Evolutionary conservation across 2,329 filamentous ascomycete species (phyloP), one percentile per base, ranked within the genome.

Genomic region (Catunica adiposa): DNA sequence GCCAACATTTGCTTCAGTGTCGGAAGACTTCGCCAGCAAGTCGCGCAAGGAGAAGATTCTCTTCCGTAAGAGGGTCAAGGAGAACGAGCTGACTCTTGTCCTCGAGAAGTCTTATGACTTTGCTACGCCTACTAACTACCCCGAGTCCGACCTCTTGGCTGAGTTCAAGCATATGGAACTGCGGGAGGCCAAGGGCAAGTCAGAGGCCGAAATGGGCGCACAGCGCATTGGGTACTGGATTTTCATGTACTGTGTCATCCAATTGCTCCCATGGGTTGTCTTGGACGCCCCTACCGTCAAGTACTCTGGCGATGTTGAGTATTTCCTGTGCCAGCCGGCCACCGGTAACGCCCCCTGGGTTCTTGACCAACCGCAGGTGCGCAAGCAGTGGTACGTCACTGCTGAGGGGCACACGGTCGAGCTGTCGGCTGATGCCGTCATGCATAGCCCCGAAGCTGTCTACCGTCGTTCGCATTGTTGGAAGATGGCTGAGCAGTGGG

Each of bases 31-130:
- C 64, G 69, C 76, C 59, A 74, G 75, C 1, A 73, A 87, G 31
- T 77, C 86, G 20, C 66, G 78, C 1, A 90, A 88, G 68, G 84
- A 88, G 62, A 84, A 90, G 64, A 71, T 75, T 34, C 88, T 86
- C 64, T 77, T 86, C 55, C 77, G 82, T 59, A 77, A 76, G 69
- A 84, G 80, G 63, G 71, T 96, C 57, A 86, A 88, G 66, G 80
- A 84, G 54, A 79, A 90, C 58, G 88, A 96, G 63, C 75, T 89
- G 46, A 79, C 80, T 15, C 76, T 84, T 20, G 75, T 95, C 34
- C 70, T 96, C n/a, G 81, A 84, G 64, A 83, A 82, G 59, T 84
- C 85, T 0, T 89, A 89, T 69, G 94, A 95, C 61, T 77, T 80
- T 47, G 86, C 90, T 61, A 80, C 81, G 1, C 48, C 56, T 38